phyloP scores from a whole-genome alignment of 2,329 filamentous ascomycete genomes.

The Drechmeria coniospora region DNA sequence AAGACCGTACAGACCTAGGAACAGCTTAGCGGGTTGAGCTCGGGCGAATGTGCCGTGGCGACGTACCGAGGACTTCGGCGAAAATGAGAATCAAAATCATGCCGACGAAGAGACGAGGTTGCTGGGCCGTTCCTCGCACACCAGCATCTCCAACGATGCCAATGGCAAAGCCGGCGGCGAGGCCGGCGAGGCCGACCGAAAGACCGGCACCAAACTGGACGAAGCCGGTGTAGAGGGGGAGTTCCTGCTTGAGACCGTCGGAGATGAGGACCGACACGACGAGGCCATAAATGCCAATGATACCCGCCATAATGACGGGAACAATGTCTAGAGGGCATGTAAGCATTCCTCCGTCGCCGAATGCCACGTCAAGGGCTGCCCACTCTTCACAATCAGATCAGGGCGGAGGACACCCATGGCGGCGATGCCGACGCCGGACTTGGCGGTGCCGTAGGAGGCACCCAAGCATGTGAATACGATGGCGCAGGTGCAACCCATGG shows the following conservation, averaged over 20 bases:
- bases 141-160: conserved; percentile 80
- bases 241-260: conserved; percentile 56
- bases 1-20: conserved; percentile 85
- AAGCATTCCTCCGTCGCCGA: conserved; percentile 5
- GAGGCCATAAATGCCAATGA: conserved; percentile 96
- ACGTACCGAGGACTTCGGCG: conserved; percentile 88
- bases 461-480: conserved; percentile 96
- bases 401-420: conserved; percentile 96
- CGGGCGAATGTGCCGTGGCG: not conserved
- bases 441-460: conserved; percentile 95
- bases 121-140: conserved; percentile 74
- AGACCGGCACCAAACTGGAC: conserved; percentile 77
- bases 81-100: conserved; percentile 99
- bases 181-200: conserved; percentile 65
- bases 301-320: conserved; percentile 99
- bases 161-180: conserved; percentile 75
- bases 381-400: conserved; percentile 99
- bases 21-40: conserved; percentile 9
- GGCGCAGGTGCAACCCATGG: conserved; percentile 92
- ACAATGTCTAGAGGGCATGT: conserved; percentile 61
- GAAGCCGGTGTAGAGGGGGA: conserved; percentile 68
- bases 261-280: conserved; percentile 81
- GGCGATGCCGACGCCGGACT: conserved; percentile 96
- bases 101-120: conserved; percentile 79
- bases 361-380: conserved; percentile 17